Conservation (phyloP, 371 early-diverging fungal species). For the Lichtheimia corymbifera region DNA sequence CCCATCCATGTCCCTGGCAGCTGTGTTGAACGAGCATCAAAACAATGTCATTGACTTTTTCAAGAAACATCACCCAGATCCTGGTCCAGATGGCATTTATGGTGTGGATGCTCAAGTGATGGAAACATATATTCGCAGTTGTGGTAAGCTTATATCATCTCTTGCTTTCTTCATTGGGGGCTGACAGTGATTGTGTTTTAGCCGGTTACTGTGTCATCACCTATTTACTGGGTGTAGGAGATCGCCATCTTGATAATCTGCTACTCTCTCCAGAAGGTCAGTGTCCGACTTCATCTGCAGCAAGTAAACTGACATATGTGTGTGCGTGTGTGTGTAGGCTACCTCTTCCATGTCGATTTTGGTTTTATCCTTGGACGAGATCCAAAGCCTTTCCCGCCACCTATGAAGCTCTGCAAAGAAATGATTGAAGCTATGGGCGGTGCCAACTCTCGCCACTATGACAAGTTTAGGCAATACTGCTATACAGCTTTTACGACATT, state of each 20-base stretch:
- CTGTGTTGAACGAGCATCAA: constrained; percentile 85
- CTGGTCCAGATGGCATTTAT: constrained; percentile 59
- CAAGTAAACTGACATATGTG: background rate
- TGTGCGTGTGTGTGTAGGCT: constrained; percentile 52
- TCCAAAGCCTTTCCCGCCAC: constrained; percentile 98
- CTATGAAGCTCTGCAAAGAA: constrained; percentile 98
- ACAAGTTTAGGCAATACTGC: constrained; percentile 87
- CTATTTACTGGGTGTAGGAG: constrained; percentile 98
- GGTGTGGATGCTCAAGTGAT: constrained; percentile 80
- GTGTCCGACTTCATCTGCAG: background rate
- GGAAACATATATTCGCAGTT: constrained; percentile 95
- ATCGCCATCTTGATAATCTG: constrained; percentile 97
- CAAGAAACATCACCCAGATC: constrained; percentile 67
- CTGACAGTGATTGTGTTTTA: constrained; percentile 19
- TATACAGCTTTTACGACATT: constrained; percentile 92
- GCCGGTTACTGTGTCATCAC: constrained; percentile 98
- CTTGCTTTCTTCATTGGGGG: too few species aligned
- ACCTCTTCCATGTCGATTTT: constrained; percentile 98
- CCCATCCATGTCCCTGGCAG: constrained; percentile 82
- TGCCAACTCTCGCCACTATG: constrained; percentile 76
- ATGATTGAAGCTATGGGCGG: constrained; percentile 99
- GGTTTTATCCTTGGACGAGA: constrained; percentile 97
- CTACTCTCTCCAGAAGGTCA: constrained; percentile 84
- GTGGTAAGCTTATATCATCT: constrained; percentile 59
- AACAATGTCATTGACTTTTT: constrained; percentile 82